Percentiles rank a stretch among this genome's conserved stretches.
phyloP scores from a whole-genome alignment of 805 yeast species.

The Saccharomycopsis babjevae region DNA sequence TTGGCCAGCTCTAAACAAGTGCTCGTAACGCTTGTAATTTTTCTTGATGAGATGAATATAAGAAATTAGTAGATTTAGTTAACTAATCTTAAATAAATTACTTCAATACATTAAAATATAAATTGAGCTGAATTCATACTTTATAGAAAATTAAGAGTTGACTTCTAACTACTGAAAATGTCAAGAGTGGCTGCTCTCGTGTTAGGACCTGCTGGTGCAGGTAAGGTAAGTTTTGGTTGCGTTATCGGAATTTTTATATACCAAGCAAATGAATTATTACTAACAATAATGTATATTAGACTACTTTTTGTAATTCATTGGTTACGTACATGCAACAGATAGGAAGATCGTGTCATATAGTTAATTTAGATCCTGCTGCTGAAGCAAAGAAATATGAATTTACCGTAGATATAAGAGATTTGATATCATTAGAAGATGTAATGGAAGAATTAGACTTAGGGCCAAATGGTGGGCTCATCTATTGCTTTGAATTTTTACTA shows the following conservation, averaged over 20 bases:
- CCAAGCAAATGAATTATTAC: not conserved
- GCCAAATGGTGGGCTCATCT: conserved; percentile 82
- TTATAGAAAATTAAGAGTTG: too few relatives aligned
- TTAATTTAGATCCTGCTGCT: conserved; percentile 91
- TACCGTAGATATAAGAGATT: conserved; percentile 70
- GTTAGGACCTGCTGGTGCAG: conserved; percentile 97
- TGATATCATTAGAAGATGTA: conserved; percentile 62
- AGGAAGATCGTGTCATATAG: conserved; percentile 90
- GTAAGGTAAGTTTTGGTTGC: conserved; percentile 37
- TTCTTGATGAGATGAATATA: not conserved
- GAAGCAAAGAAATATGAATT: conserved; percentile 62
- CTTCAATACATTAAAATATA: not conserved
- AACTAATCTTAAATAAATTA: not conserved
- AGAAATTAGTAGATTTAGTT: not conserved
- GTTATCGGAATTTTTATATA: not conserved
- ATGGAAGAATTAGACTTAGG: conserved; percentile 68
- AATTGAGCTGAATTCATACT: not conserved
- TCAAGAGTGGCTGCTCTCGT: conserved; percentile 91
- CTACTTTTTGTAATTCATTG: conserved; percentile 84
- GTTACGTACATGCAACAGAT: conserved; percentile 80
- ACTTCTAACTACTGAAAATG: conserved; percentile 35
- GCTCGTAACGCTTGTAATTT: not conserved
- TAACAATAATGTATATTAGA: conserved; percentile 22
- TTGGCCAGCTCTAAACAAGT: not conserved
- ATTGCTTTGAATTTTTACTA: conserved; percentile 85